A percentile compares a stretch with the other conserved stretches of the same genome.
phyloP scores from a whole-genome alignment of 306 rosid species.

The Calophaca sinica region DNA sequence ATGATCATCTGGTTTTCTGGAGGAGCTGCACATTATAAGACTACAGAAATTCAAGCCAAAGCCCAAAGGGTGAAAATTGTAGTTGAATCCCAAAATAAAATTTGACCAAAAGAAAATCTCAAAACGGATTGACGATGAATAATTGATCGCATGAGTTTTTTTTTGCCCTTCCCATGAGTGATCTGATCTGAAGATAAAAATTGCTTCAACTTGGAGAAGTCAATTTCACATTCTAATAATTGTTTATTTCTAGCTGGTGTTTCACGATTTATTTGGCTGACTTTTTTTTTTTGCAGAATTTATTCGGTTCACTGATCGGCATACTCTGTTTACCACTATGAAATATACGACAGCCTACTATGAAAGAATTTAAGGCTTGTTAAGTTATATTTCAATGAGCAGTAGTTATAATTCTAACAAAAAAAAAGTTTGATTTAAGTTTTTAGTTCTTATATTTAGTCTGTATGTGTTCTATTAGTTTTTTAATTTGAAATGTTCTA shows the following conservation, averaged over 20 bases:
- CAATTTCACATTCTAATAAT: background rate
- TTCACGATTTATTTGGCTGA: background rate
- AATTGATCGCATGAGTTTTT: background rate
- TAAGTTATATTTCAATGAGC: background rate
- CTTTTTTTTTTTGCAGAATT: background rate
- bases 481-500: background rate
- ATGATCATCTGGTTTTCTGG: constrained; percentile 9
- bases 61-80: constrained; percentile 17
- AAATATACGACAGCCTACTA: background rate
- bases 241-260: background rate
- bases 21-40: constrained; percentile 12
- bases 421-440: background rate
- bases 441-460: background rate
- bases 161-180: no score
- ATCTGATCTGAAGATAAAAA: constrained; percentile 9
- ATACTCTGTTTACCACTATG: background rate
- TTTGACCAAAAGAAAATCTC: constrained; percentile 6
- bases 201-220: constrained; percentile 17
- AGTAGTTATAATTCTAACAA: no score
- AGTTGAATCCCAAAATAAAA: constrained; percentile 3
- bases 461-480: background rate
- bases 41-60: constrained; percentile 15
- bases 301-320: background rate
- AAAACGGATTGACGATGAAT: background rate
- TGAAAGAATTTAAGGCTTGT: background rate